Evolutionary conservation across 2,329 filamentous ascomycete species (phyloP).

Genomic region (Cladosporium sp.): DNA sequence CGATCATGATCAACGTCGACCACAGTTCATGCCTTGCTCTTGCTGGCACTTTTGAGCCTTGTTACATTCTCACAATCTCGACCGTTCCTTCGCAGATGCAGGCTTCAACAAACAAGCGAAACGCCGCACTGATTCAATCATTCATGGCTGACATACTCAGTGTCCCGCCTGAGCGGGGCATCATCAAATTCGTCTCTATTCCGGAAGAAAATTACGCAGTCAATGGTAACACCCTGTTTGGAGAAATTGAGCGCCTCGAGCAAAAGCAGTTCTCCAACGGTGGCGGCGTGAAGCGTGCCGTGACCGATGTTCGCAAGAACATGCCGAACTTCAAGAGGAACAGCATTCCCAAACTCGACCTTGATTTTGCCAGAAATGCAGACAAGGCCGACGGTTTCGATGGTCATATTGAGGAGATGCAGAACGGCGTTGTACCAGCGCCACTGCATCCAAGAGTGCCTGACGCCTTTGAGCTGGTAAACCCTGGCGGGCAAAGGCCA

Average conservation of each 20-base stretch:
- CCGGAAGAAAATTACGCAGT: slow-evolving; percentile 68
- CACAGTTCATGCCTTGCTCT: slow-evolving; percentile 73
- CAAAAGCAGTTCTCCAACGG: slow-evolving; percentile 39
- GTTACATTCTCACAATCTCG: slow-evolving; percentile 72
- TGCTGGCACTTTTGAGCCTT: slow-evolving; percentile 70
- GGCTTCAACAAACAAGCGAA: slow-evolving; percentile 74
- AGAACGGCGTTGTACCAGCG: background rate
- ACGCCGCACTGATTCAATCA: slow-evolving; percentile 71
- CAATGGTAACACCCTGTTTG: slow-evolving; percentile 65
- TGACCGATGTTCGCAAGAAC: slow-evolving; percentile 27
- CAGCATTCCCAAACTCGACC: slow-evolving; percentile 19
- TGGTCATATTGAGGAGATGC: slow-evolving; percentile 13
- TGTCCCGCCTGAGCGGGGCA: slow-evolving; percentile 62
- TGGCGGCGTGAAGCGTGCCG: slow-evolving; percentile 39
- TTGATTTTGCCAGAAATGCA: slow-evolving; percentile 13
- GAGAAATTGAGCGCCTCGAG: slow-evolving; percentile 60
- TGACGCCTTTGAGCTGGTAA: slow-evolving; percentile 25
- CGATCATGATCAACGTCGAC: slow-evolving; percentile 70
- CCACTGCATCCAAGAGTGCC: background rate
- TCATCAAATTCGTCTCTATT: slow-evolving; percentile 68
- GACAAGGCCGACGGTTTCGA: slow-evolving; percentile 3
- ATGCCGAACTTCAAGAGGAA: slow-evolving; percentile 23
- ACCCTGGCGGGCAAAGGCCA: slow-evolving; percentile 19
- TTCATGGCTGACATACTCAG: slow-evolving; percentile 68
- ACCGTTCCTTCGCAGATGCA: slow-evolving; percentile 66